Conservation (phyloP, 2,329 filamentous ascomycete species). For the Colletotrichum orchidophilum region DNA sequence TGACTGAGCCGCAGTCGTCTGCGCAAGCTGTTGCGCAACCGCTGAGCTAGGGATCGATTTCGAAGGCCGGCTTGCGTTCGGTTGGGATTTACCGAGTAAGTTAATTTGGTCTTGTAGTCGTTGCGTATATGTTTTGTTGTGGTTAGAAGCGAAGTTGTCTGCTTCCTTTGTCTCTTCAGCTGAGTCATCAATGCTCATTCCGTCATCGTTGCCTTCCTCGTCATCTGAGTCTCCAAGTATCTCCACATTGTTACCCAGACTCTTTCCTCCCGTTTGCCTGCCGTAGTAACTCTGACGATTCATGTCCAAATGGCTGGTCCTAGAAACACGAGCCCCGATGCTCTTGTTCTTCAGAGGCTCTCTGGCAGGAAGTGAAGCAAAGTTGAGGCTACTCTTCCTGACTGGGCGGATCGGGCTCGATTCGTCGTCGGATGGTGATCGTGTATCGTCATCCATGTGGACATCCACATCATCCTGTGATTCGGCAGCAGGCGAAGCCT, state of each 20-base stretch:
- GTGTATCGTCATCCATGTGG: constrained; percentile 55
- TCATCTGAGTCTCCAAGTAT: constrained; percentile 56
- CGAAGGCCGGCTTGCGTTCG: constrained; percentile 55
- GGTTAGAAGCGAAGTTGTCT: constrained; percentile 58
- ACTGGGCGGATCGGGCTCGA: constrained; percentile 81
- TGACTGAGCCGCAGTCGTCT: constrained; percentile 40
- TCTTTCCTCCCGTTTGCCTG: constrained; percentile 78
- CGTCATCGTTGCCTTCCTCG: constrained; percentile 60
- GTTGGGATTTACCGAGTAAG: constrained; percentile 68
- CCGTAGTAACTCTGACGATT: constrained; percentile 79
- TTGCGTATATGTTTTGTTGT: constrained; percentile 94
- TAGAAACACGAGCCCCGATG: constrained; percentile 75
- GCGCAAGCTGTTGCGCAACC: constrained; percentile 43
- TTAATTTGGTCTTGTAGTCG: constrained; percentile 92
- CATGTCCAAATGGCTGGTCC: constrained; percentile 81
- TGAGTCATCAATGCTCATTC: constrained; percentile 61
- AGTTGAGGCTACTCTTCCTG: constrained; percentile 94
- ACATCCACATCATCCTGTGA: constrained; percentile 36
- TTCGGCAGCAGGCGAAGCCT: constrained; percentile 5
- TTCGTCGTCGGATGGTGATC: constrained; percentile 69
- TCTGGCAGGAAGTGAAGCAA: constrained; percentile 89
- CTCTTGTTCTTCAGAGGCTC: constrained; percentile 91
- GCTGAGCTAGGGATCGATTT: constrained; percentile 56
- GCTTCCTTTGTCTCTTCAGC: constrained; percentile 57
- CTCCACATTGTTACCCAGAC: constrained; percentile 61